phyloP scores from a whole-genome alignment of 2,329 filamentous ascomycete genomes.

The Capronia americana region DNA sequence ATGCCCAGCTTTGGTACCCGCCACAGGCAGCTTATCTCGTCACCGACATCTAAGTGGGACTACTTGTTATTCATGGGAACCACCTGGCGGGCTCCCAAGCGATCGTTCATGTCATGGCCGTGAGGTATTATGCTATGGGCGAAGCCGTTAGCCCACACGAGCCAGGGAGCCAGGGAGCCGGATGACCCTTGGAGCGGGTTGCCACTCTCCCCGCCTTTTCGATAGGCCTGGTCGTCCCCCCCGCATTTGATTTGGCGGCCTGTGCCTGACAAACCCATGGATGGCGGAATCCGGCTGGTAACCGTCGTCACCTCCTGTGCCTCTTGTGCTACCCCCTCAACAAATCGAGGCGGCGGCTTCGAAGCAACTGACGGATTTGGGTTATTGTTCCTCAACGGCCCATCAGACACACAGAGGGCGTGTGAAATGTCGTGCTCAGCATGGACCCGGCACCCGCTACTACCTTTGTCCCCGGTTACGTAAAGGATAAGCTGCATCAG shows the following conservation, averaged over 20 bases:
- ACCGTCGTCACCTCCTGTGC: conserved; percentile 8
- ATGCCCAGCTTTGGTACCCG: conserved; percentile 8
- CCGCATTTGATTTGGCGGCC: conserved; percentile 30
- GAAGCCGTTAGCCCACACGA: background rate
- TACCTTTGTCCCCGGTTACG: conserved; percentile 47
- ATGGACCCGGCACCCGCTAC: conserved; percentile 41
- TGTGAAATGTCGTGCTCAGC: conserved; percentile 29
- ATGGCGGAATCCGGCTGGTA: conserved; percentile 25
- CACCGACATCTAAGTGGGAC: conserved; percentile 5
- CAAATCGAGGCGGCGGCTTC: conserved; percentile 20
- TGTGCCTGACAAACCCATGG: conserved; percentile 12
- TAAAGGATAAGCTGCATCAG: conserved; percentile 47
- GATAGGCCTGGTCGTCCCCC: conserved; percentile 13
- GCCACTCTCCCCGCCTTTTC: conserved; percentile 28
- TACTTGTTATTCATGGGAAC: background rate
- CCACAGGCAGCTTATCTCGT: conserved; percentile 14
- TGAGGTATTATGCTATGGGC: background rate
- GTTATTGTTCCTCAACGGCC: conserved; percentile 16
- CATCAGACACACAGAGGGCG: conserved; percentile 9
- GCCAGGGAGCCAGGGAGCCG: background rate
- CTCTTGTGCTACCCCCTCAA: conserved; percentile 23
- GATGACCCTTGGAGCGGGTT: conserved; percentile 1
- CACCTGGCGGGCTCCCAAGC: background rate
- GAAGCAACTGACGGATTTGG: conserved; percentile 22
- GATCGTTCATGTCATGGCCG: background rate